Evolutionary conservation across 305 asterid genomes (phyloP), one percentile per base, ranked within the genome.

Genomic region (Fraxinus sp.): DNA sequence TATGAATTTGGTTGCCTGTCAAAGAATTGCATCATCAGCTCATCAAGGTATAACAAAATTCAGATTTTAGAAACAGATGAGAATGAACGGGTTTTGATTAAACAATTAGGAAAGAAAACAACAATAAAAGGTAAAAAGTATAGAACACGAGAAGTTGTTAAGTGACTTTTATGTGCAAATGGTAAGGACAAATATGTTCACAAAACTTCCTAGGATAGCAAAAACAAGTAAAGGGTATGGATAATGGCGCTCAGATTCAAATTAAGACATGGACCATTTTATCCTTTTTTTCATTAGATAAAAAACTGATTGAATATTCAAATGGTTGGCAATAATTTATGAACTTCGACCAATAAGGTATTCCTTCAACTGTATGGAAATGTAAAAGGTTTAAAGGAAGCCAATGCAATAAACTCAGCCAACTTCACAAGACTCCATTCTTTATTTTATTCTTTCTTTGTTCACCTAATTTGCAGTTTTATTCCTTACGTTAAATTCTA

Each of bases 21-120:
- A n/a, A 11, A 11, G 22, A 78, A 73, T 26, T 35, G 18, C 13
- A 66, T 18, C 80, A 32, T 28, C 80, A 78, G 71, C 79, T 78
- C 24, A 36, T 73, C 37, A 41, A 22, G 41, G 78, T 7, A 7
- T 16, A 18, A 28, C 71, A 64, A 26, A 44, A 26, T 41, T 66
- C 33, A 75, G 57, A 46, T 46, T 46, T 46, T 46, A 46, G 78
- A 28, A 44, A 30, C 32, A 28, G 44, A 57, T 59, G 39, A 20
- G 72, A 18, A 55, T 41, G 49, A 35, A 20, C 9, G 9, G 24
- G 26, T n/a, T 35, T 66, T 39, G 35, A n/a, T 37, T 41, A 76
- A 24, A 76, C 32, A 81, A 68, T 11, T 68, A 28, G 74, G 20
- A 26, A 10, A 68, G 18, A 68, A 8, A 24, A 26, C 37, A 22